phyloP scores from a whole-genome alignment of 1,139 yeast genomes.

The Geotrichum restrictum region DNA sequence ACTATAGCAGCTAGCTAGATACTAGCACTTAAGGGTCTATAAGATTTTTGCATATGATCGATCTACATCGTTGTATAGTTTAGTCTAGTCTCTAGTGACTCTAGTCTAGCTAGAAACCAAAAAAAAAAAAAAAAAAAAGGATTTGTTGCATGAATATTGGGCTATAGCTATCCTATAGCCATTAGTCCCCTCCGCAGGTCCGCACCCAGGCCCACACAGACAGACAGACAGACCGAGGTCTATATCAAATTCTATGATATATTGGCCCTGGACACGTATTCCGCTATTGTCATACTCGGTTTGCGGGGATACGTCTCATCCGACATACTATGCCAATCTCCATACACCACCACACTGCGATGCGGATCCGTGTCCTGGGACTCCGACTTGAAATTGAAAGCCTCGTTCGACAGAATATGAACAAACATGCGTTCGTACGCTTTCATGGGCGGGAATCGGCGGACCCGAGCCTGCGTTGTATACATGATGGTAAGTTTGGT shows the following conservation, averaged over 20 bases:
- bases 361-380: conserved; percentile 81
- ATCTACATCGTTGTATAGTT: too few relatives aligned
- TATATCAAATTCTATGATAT: background rate
- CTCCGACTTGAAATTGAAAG: conserved; percentile 59
- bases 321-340: conserved; percentile 16
- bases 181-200: too few relatives aligned
- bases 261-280: conserved; percentile 17
- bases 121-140: too few relatives aligned
- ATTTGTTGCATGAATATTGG: too few relatives aligned
- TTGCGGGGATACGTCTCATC: conserved; percentile 16
- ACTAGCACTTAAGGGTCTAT: too few relatives aligned
- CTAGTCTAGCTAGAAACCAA: background rate
- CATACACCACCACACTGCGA: conserved; percentile 59
- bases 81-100: too few relatives aligned
- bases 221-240: too few relatives aligned
- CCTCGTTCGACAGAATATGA: conserved; percentile 56
- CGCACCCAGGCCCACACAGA: too few relatives aligned
- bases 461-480: conserved; percentile 43
- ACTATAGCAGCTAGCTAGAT: too few relatives aligned
- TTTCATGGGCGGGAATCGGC: conserved; percentile 72
- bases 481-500: conserved; percentile 47
- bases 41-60: too few relatives aligned
- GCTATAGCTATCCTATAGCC: too few relatives aligned
- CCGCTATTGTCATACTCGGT: conserved; percentile 18
- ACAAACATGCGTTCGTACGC: conserved; percentile 63